Base-by-base conservation (phyloP, 192 early-diverging fungal genomes). In the Linnemannia hyalina region DNA sequence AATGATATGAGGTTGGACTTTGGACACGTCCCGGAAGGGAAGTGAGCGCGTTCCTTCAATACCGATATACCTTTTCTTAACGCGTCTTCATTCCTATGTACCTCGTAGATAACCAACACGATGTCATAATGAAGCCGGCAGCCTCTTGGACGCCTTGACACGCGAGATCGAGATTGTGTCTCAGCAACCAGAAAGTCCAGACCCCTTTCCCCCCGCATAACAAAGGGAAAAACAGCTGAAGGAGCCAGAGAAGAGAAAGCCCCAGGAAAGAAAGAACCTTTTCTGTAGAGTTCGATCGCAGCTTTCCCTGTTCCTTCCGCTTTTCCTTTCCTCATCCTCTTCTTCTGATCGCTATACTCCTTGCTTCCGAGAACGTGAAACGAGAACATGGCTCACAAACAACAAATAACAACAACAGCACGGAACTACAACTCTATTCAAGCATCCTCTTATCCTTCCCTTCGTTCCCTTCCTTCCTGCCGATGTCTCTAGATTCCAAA, bases 281-380 rank as follows among this genome's bases (percentile, higher is more conserved):
- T 52, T 52, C 16, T 52, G 49, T 32, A 65, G 60, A 60, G 60
- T 65, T 65, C 60, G 32, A 65, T 65, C 60, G 60, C 60, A 65
- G 60, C n/a, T 52, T 29, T 29, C 60, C 60, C 60, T 63, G 60
- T 63, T 65, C 60, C 29, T 65, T 65, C 60, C 60, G 60, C 11
- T 4, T 15, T 4, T 32, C 60, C 60, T 16, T 65, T 40, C 57
- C 13, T 46, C 44, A 15, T 52, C 49, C 18, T 16, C 49, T 52
- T 16, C 18, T 20, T 52, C 16, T 52, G 9, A 35, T 65, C 29
- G 60, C 29, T 11, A 26, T 26, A 26, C 23, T 26, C 10, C 10
- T 10, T 60, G n/a, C 57, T 23, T 65, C 60, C 60, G 10, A 29
- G 60, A 52, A 65, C 26, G n/a, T 57, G n/a, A 57, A 57, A 57